Base-by-base conservation (phyloP, 2,329 filamentous ascomycete genomes). In the Dothistroma pini region DNA sequence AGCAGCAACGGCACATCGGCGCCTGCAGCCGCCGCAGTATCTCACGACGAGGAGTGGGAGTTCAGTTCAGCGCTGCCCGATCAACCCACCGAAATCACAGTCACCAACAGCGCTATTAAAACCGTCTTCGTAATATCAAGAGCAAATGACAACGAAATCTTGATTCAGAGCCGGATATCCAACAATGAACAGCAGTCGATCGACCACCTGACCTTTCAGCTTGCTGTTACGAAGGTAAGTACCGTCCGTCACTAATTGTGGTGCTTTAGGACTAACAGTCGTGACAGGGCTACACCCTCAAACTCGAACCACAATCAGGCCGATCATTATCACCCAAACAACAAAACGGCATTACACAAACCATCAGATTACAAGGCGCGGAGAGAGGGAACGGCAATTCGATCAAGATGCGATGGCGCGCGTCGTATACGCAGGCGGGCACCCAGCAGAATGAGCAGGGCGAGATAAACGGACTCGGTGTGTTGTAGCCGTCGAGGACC, bases 361-460 rank as follows among this genome's bases (percentile, higher is more conserved):
- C 86, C 19, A 91, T 97, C 64, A 81, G 88, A 52, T 80, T 97
- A 29, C 86, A 91, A 68, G 87, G 91, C 1, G 88, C 91, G 1
- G 86, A 91, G 69, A 79, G 78, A 64, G 81, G 85, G 49, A 90
- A 89, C 71, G 95, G 95, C 1, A 86, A 86, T 59, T 83, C 81
- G n/a, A 87, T 96, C 63, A 96, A 96, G 78, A 85, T 99, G 77
- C 83, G 95, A 64, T 99, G 93, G 90, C 90, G 91, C 69, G 86
- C 90, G 29, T 86, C 88, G 5, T 97, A 97, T 77, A 86, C 84
- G 70, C 74, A 95, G 12, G 81, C 77, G 2, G 84, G 87, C 71
- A 73, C 81, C 66, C 72, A 75, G 63, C 88, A 86, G 73, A 88
- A 89, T 62, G 91, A 97, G 77, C 91, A 89, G 79, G 93, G 93